Evolutionary conservation across 306 rosid genomes (phyloP), one percentile per base, ranked within the genome.

Genomic region (Prosopis cineraria): DNA sequence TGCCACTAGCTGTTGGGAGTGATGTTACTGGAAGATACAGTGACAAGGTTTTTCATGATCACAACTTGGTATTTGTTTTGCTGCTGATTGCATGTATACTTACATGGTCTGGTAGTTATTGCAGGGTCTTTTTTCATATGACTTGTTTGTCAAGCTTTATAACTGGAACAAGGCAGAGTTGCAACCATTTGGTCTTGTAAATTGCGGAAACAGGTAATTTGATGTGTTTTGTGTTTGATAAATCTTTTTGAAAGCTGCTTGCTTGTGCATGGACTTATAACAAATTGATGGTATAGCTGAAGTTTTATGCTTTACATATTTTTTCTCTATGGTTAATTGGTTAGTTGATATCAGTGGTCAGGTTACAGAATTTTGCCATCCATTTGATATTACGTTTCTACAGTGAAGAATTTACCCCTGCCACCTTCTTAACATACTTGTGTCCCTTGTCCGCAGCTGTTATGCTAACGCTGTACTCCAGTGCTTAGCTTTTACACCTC

Each of bases 401-500:
- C 10, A 5, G 25, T 44, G 74, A 37, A 40, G 50, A 52, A 79
- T 69, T 53, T 67, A 48, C 36, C 44, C 17, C 58, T 39, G 45
- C 17, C 1, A 0, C 33, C 55, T 67, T 60, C 64, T 67, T 34
- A 67, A 53, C 29, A 62, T n/a, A 17, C 47, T 10, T 43, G 55
- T 36, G 33, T 30, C 43, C 77, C 33, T 75, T 73, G 31, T 66
- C 71, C 85, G 88, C 93, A 95, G 99, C 86, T 95, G 99, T 72
- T 95, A 87, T 85, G 99, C 98, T 24, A 93, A 93, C 86, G 96
- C 90, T 50, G 94, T 95, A 45, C 97, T 95, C 82, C 98, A 95
- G 89, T 95, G 99, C 87, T 85, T 95, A 77, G 89, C 90, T 72
- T 95, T 90, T 82, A 88, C 98, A 40, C 99, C 99, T n/a, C 97